These are phyloP conservation scores for Xanthoparmelia taractica DNA, from an alignment of 495 filamentous ascomycete species.

Conservation along the genomic window DNA sequence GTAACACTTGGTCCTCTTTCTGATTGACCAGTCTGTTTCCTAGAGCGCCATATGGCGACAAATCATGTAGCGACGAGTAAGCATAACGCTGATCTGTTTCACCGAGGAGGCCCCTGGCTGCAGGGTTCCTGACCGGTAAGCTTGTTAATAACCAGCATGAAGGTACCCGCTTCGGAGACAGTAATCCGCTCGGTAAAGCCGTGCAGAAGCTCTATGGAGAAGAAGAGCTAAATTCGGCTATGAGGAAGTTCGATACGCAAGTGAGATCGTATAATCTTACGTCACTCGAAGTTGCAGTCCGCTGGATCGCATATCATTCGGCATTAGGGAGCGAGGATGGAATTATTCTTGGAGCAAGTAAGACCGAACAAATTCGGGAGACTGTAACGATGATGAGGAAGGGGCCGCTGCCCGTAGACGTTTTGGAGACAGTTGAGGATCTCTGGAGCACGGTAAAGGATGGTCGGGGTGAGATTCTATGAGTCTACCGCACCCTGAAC, in stretches of 20 bases:
- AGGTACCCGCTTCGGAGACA: slow-evolving; percentile 28
- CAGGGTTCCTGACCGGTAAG: slow-evolving; percentile 44
- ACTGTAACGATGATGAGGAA: slow-evolving; percentile 29
- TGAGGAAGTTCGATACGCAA: slow-evolving; percentile 19
- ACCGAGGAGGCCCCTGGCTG: slow-evolving; percentile 37
- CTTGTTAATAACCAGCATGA: slow-evolving; percentile 26
- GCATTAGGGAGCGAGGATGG: slow-evolving; percentile 29
- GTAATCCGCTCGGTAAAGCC: slow-evolving; percentile 19
- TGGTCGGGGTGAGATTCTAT: too few species aligned
- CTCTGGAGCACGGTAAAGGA: too few species aligned
- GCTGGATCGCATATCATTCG: slow-evolving; percentile 35
- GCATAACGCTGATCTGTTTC: slow-evolving; percentile 8
- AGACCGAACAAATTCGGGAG: slow-evolving; percentile 29
- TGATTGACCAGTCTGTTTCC: not conserved
- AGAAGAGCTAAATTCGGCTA: slow-evolving; percentile 25
- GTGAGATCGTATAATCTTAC: slow-evolving; percentile 24
- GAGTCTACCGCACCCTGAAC: too few species aligned
- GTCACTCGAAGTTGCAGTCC: slow-evolving; percentile 29
- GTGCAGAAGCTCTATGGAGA: slow-evolving; percentile 25
- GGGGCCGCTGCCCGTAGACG: too few species aligned
- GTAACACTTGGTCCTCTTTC: not conserved
- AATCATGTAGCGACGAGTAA: not conserved
- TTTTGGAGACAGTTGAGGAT: too few species aligned
- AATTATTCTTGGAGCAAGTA: slow-evolving; percentile 34
- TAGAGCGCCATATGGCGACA: not conserved